These are phyloP conservation scores for Ehretia macrophylla DNA, from an alignment of 257 asterid species.

Conservation along the genomic window DNA sequence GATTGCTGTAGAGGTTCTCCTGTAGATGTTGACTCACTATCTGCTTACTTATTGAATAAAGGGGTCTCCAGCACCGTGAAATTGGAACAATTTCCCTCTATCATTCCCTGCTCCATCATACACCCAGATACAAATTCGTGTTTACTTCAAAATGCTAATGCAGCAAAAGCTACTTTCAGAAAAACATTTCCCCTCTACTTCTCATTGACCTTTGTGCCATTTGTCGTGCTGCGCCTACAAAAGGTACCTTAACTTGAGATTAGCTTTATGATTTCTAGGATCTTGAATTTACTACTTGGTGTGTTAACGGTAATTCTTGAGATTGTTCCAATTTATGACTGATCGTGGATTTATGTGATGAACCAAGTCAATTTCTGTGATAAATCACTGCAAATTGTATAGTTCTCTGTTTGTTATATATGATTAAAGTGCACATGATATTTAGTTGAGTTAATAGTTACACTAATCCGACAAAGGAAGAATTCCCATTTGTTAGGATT, in stretches of 20 bases:
- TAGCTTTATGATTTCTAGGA: conserved; percentile 10
- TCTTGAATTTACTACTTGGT: too few relatives aligned
- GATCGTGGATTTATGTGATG: too few relatives aligned
- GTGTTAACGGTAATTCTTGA: background rate
- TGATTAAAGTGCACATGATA: too few relatives aligned
- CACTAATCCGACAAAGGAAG: too few relatives aligned
- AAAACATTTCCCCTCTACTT: conserved; percentile 96
- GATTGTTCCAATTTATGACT: too few relatives aligned
- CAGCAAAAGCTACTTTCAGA: conserved; percentile 76
- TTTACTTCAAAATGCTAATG: conserved; percentile 75
- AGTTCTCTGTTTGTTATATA: too few relatives aligned
- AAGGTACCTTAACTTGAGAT: conserved; percentile 56
- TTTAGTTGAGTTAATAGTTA: too few relatives aligned
- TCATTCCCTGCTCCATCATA: conserved; percentile 84
- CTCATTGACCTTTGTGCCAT: conserved; percentile 96
- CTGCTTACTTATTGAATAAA: conserved; percentile 54
- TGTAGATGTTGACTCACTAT: conserved; percentile 62
- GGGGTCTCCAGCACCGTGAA: conserved; percentile 42
- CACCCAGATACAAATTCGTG: conserved; percentile 86
- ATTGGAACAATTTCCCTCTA: conserved; percentile 68
- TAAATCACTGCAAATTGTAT: too few relatives aligned
- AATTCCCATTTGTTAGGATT: too few relatives aligned
- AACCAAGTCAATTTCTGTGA: too few relatives aligned
- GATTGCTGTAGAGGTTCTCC: conserved; percentile 95
- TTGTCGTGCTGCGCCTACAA: conserved; percentile 87